Evolutionary conservation across 2,329 filamentous ascomycete species (phyloP).

Genomic region (Escovopsis sp.): DNA sequence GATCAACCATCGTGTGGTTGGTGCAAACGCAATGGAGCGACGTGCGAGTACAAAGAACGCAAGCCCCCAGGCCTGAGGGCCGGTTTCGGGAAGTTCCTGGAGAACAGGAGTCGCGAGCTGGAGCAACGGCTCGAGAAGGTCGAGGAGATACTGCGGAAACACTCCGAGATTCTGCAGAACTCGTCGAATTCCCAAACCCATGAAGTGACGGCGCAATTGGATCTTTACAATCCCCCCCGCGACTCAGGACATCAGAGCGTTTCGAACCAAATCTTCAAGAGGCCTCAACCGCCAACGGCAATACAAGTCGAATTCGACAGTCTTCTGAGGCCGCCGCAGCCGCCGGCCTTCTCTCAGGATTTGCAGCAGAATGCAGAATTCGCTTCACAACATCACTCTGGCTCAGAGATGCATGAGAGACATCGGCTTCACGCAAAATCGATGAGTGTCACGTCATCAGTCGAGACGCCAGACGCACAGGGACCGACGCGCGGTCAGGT

Average conservation of each 20-base stretch:
- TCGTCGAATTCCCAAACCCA: slow-evolving; percentile 27
- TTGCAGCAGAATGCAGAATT: background rate
- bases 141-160: slow-evolving; percentile 49
- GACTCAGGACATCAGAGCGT: slow-evolving; percentile 44
- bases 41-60: slow-evolving; percentile 54
- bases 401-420: slow-evolving; percentile 33
- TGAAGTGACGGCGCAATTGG: slow-evolving; percentile 24
- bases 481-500: slow-evolving; percentile 27
- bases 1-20: slow-evolving; percentile 58
- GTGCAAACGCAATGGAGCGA: slow-evolving; percentile 48
- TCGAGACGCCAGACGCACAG: slow-evolving; percentile 22
- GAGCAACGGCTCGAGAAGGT: slow-evolving; percentile 39
- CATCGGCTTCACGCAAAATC: slow-evolving; percentile 31
- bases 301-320: slow-evolving; percentile 43
- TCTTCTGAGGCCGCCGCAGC: slow-evolving; percentile 9
- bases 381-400: slow-evolving; percentile 16
- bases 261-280: slow-evolving; percentile 29
- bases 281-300: slow-evolving; percentile 34
- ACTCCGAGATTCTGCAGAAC: slow-evolving; percentile 51
- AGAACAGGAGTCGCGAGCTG: slow-evolving; percentile 36
- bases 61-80: slow-evolving; percentile 53
- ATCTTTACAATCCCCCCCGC: slow-evolving; percentile 36
- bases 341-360: background rate
- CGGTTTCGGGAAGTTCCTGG: slow-evolving; percentile 58
- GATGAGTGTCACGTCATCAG: slow-evolving; percentile 23